A percentile compares a stretch with the other conserved stretches of the same genome.
Evolutionary conservation across 371 early-diverging fungal species (phyloP).

Genomic region (Syncephalis fuscata): DNA sequence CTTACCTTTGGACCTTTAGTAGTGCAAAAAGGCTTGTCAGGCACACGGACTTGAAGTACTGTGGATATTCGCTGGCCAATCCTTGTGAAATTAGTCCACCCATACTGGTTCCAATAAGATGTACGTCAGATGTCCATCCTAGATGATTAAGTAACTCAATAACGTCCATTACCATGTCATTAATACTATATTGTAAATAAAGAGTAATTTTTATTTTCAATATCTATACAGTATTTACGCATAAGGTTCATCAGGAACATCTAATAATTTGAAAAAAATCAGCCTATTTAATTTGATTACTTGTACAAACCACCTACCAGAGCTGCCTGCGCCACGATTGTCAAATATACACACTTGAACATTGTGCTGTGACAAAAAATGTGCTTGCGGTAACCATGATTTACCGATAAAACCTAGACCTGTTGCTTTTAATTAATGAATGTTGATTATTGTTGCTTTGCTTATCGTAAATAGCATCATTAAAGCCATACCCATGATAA

Average conservation of each 20-base stretch:
- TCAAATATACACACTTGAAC: slow-evolving; percentile 63
- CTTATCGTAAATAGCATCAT: no score
- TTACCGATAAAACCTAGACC: no score
- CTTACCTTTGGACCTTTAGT: no score
- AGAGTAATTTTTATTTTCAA: slow-evolving; percentile 13
- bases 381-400: slow-evolving; percentile 15
- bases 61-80: neutral
- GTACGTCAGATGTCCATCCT: slow-evolving; percentile 37
- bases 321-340: slow-evolving; percentile 55
- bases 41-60: neutral
- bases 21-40: neutral
- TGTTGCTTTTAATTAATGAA: no score
- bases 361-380: slow-evolving; percentile 30
- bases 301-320: neutral
- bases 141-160: slow-evolving; percentile 36
- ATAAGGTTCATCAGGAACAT: neutral
- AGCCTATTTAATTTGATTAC: neutral
- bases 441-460: no score
- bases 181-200: slow-evolving; percentile 16
- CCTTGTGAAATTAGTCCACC: slow-evolving; percentile 63
- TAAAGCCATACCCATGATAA: neutral
- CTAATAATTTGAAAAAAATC: neutral
- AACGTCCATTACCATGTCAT: slow-evolving; percentile 53
- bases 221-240: neutral
- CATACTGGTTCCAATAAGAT: slow-evolving; percentile 60